Evolutionary conservation across 2,329 filamentous ascomycete genomes (phyloP).

Genomic region (Hymenoscyphus repandus): DNA sequence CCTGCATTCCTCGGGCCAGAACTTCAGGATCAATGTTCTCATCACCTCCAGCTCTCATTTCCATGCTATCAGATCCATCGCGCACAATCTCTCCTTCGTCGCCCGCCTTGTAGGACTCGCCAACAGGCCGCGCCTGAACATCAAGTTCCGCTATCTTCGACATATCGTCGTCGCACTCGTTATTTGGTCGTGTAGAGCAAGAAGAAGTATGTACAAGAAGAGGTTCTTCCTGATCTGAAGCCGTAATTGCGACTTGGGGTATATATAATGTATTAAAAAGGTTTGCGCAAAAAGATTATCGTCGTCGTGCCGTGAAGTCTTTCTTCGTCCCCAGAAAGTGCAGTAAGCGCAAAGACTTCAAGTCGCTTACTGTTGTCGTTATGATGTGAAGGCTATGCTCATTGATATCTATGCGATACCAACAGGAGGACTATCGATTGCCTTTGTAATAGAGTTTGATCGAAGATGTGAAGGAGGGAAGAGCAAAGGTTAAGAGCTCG

Average conservation of each 20-base stretch:
- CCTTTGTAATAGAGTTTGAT: not conserved
- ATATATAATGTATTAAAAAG: constrained; percentile 1
- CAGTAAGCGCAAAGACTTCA: constrained; percentile 33
- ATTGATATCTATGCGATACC: constrained; percentile 9
- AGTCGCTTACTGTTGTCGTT: constrained; percentile 30
- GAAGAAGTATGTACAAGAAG: constrained; percentile 28
- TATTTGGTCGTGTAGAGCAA: constrained; percentile 4
- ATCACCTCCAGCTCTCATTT: constrained; percentile 9
- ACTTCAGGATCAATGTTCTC: constrained; percentile 21
- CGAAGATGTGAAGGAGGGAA: not conserved
- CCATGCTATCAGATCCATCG: constrained; percentile 12
- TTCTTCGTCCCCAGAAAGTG: constrained; percentile 23
- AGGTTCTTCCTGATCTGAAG: constrained; percentile 15
- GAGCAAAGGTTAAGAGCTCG: not conserved
- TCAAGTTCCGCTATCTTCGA: constrained; percentile 19
- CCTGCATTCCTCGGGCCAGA: constrained; percentile 41
- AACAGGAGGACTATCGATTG: not conserved
- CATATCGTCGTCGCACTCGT: constrained; percentile 3
- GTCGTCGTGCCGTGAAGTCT: constrained; percentile 20
- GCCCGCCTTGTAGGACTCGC: constrained; percentile 19
- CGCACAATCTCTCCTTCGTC: constrained; percentile 19
- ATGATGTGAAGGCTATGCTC: constrained; percentile 9
- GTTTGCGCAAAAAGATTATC: not conserved
- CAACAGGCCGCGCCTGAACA: constrained; percentile 11
- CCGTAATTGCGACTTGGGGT: constrained; percentile 14